phyloP scores from a whole-genome alignment of 176 grass and related monocot genomes.

The Triticum aestivum region IWGSC_CS_RefSeq_v2.1 NC_057804.1:315871071-315871570 shows the following conservation, averaged over 20 bases:
- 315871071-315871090: constrained; percentile 95
- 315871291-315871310: background rate
- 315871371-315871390: background rate
- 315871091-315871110: constrained; percentile 70
- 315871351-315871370: background rate
- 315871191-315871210: background rate
- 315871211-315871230: background rate
- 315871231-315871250: background rate
- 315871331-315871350: background rate
- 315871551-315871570: background rate
- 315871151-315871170: constrained; percentile 6
- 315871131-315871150: background rate
- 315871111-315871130: constrained; percentile 30
- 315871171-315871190: background rate
- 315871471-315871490: background rate
- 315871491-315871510: constrained; percentile 1
- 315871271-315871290: constrained; percentile 8
- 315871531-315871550: background rate
- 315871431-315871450: background rate
- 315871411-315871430: constrained; percentile 9
- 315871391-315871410: constrained; percentile 9
- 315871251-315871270: background rate
- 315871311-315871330: background rate
- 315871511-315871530: background rate
- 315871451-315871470: background rate